These are phyloP conservation scores for Phytopythium chamaehyphon DNA, from an alignment of 352 stramenopile species.

Conservation along the genomic window DNA sequence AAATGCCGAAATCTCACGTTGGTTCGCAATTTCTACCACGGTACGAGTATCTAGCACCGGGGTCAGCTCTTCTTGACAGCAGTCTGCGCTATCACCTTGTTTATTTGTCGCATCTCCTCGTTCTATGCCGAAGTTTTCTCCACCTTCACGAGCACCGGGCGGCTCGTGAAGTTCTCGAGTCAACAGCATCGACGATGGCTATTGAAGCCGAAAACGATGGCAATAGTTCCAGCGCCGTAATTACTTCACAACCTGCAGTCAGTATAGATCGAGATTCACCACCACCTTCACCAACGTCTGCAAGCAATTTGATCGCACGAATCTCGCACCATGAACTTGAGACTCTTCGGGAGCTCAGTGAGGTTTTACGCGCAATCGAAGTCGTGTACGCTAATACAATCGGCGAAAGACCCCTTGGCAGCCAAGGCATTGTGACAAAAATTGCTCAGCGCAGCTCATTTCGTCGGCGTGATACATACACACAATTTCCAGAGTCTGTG, in stretches of 20 bases:
- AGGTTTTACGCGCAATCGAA: constrained; percentile 28
- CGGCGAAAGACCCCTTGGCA: neutral
- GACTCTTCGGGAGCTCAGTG: constrained; percentile 33
- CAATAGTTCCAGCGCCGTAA: too few relatives aligned
- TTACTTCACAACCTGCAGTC: neutral
- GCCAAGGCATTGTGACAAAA: neutral
- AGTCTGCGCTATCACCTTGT: constrained; percentile 20
- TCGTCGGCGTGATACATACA: constrained; percentile 8
- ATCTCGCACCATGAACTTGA: constrained; percentile 31
- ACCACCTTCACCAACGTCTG: neutral
- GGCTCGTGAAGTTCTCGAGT: constrained; percentile 32
- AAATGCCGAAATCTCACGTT: too few relatives aligned
- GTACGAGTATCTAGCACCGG: constrained; percentile 24
- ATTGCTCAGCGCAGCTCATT: neutral
- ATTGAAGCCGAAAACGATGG: neutral
- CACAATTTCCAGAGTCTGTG: constrained; percentile 24
- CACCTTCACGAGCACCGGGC: constrained; percentile 34
- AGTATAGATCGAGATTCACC: neutral
- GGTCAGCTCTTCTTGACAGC: constrained; percentile 29
- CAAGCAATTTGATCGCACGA: constrained; percentile 21
- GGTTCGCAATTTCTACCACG: neutral
- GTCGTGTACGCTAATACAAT: constrained; percentile 24
- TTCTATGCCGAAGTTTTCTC: constrained; percentile 40
- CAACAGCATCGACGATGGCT: constrained; percentile 2
- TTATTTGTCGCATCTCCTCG: constrained; percentile 33